These are phyloP conservation scores for Exophiala sideris DNA, from an alignment of 2,329 filamentous ascomycete species.

Conservation along the genomic window DNA sequence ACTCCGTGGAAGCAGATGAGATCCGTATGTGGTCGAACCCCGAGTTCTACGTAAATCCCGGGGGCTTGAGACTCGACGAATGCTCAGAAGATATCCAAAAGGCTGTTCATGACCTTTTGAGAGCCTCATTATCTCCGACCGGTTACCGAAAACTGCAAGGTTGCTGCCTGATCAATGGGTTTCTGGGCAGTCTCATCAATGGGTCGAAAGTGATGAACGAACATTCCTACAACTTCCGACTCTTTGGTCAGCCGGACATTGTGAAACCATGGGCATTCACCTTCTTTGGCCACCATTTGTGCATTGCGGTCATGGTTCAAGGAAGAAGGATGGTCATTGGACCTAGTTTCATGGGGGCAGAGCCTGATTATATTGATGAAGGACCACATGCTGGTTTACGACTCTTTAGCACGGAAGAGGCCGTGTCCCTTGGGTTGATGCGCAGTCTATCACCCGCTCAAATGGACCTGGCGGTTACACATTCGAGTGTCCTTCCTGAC, in stretches of 20 bases:
- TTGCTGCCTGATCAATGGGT: too few species aligned
- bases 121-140: too few species aligned
- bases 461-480: background rate
- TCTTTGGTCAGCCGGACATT: constrained; percentile 1
- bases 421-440: background rate
- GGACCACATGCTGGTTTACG: background rate
- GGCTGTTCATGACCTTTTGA: too few species aligned
- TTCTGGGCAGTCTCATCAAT: too few species aligned
- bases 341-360: background rate
- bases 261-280: constrained; percentile 1
- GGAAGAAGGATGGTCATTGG: background rate
- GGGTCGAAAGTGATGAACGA: too few species aligned
- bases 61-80: too few species aligned
- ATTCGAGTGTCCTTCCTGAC: background rate
- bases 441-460: background rate
- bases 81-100: too few species aligned
- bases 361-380: background rate
- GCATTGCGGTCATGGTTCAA: background rate
- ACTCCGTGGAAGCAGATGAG: too few species aligned
- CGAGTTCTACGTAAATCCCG: too few species aligned
- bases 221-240: background rate
- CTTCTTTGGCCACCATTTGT: constrained; percentile 4
- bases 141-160: too few species aligned
- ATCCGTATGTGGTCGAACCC: too few species aligned
- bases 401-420: background rate